A percentile compares a stretch with the other conserved stretches of the same genome.
phyloP scores from a whole-genome alignment of 1,139 yeast genomes.

The Spencermartinsiella ligniputridi region DNA sequence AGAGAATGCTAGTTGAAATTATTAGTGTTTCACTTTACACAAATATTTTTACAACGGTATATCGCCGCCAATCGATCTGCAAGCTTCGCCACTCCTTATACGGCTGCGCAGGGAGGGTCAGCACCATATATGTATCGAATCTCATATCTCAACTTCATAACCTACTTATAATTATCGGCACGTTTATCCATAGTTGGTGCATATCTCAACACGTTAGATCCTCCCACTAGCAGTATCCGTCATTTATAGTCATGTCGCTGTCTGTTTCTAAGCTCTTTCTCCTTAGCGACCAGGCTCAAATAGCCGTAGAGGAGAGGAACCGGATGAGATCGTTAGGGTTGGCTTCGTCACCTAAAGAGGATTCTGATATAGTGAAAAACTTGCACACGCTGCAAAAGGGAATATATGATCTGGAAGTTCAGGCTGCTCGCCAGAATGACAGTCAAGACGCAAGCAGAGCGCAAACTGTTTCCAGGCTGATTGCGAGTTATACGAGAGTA shows the following conservation, averaged over 20 bases:
- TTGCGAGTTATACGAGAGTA: slow-evolving; percentile 8
- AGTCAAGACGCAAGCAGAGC: slow-evolving; percentile 6
- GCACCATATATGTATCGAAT: too few relatives aligned
- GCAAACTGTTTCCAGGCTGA: slow-evolving; percentile 10
- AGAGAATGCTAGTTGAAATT: too few relatives aligned
- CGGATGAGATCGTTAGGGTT: slow-evolving; percentile 44
- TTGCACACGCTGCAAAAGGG: slow-evolving; percentile 5
- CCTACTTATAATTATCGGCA: too few relatives aligned
- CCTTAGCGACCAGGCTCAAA: slow-evolving; percentile 39
- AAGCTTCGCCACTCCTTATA: not conserved
- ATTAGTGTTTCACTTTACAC: too few relatives aligned
- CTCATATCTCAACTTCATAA: too few relatives aligned
- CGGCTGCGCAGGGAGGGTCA: too few relatives aligned
- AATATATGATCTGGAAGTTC: slow-evolving; percentile 3
- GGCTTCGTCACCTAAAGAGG: slow-evolving; percentile 51
- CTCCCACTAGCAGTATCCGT: too few relatives aligned
- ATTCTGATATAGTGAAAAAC: slow-evolving; percentile 44
- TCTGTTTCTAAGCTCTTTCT: slow-evolving; percentile 23
- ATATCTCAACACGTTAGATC: too few relatives aligned
- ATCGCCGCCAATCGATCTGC: too few relatives aligned
- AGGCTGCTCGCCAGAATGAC: slow-evolving; percentile 1
- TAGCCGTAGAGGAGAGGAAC: slow-evolving; percentile 48
- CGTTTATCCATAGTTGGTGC: too few relatives aligned
- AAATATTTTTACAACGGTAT: too few relatives aligned
- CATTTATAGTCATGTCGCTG: not conserved